These are phyloP conservation scores for Sclerotinia spermophila DNA, from an alignment of 2,329 filamentous ascomycete genomes.

Conservation along the genomic window DNA sequence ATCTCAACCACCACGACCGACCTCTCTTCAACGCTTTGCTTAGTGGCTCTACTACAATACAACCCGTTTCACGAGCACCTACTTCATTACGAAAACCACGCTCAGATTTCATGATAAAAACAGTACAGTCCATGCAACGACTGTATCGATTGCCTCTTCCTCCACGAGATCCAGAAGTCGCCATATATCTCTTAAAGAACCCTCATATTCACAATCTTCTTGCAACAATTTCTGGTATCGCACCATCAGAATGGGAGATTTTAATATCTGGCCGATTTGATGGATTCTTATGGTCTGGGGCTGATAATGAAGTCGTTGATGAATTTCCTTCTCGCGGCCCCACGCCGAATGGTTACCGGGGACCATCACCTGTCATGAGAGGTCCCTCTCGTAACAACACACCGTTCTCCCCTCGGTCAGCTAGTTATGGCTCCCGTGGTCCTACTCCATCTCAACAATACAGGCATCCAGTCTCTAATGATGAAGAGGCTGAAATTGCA, in stretches of 20 bases:
- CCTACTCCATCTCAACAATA: conserved; percentile 53
- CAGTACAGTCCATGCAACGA: conserved; percentile 74
- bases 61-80: conserved; percentile 58
- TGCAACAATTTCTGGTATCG: conserved; percentile 82
- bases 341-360: conserved; percentile 48
- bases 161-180: conserved; percentile 81
- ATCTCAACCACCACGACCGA: conserved; percentile 70
- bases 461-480: conserved; percentile 70
- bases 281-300: conserved; percentile 91
- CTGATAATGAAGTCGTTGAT: conserved; percentile 56
- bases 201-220: conserved; percentile 79
- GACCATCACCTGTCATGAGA: conserved; percentile 30
- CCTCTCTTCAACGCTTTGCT: conserved; percentile 81
- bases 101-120: conserved; percentile 72
- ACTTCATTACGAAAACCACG: conserved; percentile 64
- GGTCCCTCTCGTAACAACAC: conserved; percentile 33
- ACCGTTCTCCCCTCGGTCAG: conserved; percentile 34
- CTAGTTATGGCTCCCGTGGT: conserved; percentile 46
- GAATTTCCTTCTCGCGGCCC: conserved; percentile 48
- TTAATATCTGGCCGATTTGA: conserved; percentile 91
- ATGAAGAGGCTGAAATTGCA: conserved; percentile 91
- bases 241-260: conserved; percentile 93
- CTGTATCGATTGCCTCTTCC: conserved; percentile 71
- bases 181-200: conserved; percentile 82
- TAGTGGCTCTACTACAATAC: conserved; percentile 52